phyloP scores from a whole-genome alignment of 2,329 filamentous ascomycete species.

The Pyricularia grisea region DNA sequence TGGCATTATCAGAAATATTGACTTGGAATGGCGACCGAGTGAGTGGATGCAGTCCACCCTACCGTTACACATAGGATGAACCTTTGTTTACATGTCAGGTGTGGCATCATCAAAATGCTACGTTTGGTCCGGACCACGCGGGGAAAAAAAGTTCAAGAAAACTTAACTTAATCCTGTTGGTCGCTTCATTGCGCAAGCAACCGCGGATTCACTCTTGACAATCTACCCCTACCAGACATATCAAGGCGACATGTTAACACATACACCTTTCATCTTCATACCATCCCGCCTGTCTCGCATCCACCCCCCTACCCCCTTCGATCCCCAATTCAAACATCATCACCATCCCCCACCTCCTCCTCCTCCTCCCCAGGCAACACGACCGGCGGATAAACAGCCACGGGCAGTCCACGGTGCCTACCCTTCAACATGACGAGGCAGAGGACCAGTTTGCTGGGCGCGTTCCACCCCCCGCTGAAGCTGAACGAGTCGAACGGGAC shows the following conservation, averaged over 20 bases:
- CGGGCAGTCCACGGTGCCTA: conserved; percentile 43
- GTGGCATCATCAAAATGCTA: background rate
- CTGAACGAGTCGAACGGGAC: conserved; percentile 40
- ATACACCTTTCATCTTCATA: too few species aligned
- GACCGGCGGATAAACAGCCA: conserved; percentile 45
- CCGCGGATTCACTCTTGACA: background rate
- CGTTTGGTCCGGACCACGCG: background rate
- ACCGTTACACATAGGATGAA: background rate
- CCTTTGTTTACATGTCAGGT: background rate
- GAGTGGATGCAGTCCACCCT: too few species aligned
- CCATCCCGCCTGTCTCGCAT: background rate
- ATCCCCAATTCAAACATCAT: too few species aligned
- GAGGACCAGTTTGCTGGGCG: conserved; percentile 42
- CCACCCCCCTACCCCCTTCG: background rate
- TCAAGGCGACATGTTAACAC: background rate
- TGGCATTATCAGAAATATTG: too few species aligned
- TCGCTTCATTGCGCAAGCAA: background rate
- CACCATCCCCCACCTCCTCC: conserved; percentile 16
- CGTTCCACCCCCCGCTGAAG: conserved; percentile 44
- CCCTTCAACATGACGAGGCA: conserved; percentile 47
- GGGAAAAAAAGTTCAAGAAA: background rate
- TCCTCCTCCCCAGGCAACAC: conserved; percentile 30
- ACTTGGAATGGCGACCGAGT: too few species aligned
- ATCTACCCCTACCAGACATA: background rate
- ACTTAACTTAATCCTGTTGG: background rate